These are phyloP conservation scores for Mucor saturninus DNA, from an alignment of 371 early-diverging fungal species.

Conservation along the genomic window DNA sequence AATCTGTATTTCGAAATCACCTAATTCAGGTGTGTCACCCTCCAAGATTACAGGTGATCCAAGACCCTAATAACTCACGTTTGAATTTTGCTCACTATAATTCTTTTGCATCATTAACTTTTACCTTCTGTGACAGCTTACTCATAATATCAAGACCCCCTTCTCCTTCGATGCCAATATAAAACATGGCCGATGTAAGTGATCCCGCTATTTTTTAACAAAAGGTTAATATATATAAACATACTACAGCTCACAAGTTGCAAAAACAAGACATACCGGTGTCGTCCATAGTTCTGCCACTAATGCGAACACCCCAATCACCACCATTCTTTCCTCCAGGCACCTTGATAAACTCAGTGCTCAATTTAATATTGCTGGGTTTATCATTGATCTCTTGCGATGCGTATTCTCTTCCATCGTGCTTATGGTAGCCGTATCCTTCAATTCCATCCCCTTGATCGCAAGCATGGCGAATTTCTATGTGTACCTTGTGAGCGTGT, in stretches of 20 bases:
- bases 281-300: constrained; percentile 65
- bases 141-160: constrained; percentile 63
- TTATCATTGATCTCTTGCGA: constrained; percentile 78
- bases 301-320: constrained; percentile 86
- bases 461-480: constrained; percentile 85
- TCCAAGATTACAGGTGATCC: constrained; percentile 49
- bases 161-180: constrained; percentile 71
- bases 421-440: constrained; percentile 87
- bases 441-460: constrained; percentile 81
- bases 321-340: constrained; percentile 73
- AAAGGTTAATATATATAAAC: background rate
- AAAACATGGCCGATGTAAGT: constrained; percentile 59
- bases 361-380: constrained; percentile 71
- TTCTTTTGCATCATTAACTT: background rate
- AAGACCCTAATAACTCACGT: constrained; percentile 41
- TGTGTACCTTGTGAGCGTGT: background rate
- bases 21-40: constrained; percentile 68
- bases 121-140: constrained; percentile 47
- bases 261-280: constrained; percentile 24
- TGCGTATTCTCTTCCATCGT: constrained; percentile 86
- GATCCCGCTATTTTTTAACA: constrained; percentile 20
- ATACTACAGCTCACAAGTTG: background rate
- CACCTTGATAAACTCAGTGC: constrained; percentile 83
- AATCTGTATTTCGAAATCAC: constrained; percentile 67
- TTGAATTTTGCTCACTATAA: background rate